Base-by-base conservation (phyloP, 805 yeast genomes). In the Ogataea pignaliae region DNA sequence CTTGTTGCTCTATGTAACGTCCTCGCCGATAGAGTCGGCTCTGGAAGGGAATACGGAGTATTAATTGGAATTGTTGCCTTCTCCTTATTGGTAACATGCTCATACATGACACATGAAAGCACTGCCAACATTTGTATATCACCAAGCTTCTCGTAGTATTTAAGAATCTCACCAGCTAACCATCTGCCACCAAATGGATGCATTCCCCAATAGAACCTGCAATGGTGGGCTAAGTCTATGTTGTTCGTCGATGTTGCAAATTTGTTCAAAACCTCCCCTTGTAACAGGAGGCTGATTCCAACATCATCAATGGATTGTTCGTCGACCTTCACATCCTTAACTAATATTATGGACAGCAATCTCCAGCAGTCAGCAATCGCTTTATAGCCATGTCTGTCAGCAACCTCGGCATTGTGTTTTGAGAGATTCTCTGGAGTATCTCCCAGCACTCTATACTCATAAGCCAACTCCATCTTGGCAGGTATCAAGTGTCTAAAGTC, bases 101-200 rank as follows among this genome's bases (percentile, higher is more conserved):
- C 85, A 55, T 69, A 72, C 44, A 86, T 64, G 4, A 88, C 72
- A 63, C 96, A 87, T 3, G 91, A 78, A 51, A 89, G 63, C 88
- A 87, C 85, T 1, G 95, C 96, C 18, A 90, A 67, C 96, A 91
- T 88, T 61, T 91, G 97, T 26, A 88, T 64, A 55, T 91, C 84
- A 1, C 82, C 79, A 35, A 70, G 57, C 30, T 55, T 64, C 53
- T 83, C 93, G 57, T 82, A 88, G 53, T 83, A 82, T 1, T 61
- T 57, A 56, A 90, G 70, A 34, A 88, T 68, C 46, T 79, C 77
- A 21, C 71, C 71, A 0, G 88, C 71, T 17, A 88, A 66, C 85
- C 88, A 78, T 11, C 71, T 53, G 34, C 80, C 72, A 1, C 95
- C 96, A 59, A 83, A 76, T 0, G 89, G 90, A 59, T 87, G 95